phyloP scores from a whole-genome alignment of 2,329 filamentous ascomycete species.

The Colletotrichum aenigma region DNA sequence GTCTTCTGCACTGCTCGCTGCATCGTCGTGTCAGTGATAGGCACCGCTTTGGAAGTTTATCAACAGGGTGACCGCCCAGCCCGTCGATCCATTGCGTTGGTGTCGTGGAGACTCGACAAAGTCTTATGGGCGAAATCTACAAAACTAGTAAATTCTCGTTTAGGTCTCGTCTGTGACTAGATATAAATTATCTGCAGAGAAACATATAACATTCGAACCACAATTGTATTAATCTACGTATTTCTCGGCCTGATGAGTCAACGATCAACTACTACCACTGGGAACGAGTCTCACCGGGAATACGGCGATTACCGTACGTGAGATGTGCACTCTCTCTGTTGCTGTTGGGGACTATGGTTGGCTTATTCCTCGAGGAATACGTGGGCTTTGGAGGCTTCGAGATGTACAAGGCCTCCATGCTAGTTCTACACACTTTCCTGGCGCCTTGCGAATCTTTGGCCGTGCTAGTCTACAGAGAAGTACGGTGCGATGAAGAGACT shows the following conservation, averaged over 20 bases:
- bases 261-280: neutral
- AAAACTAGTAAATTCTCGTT: neutral
- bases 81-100: neutral
- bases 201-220: too few relatives aligned
- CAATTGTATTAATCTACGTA: too few relatives aligned
- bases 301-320: neutral
- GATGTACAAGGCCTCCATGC: neutral
- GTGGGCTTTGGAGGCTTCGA: neutral
- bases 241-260: too few relatives aligned
- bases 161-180: neutral
- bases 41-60: neutral
- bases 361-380: neutral
- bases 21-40: neutral
- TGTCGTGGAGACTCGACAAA: neutral
- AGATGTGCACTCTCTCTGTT: neutral
- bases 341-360: neutral
- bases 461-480: too few relatives aligned
- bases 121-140: neutral
- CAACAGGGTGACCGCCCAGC: neutral
- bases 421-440: neutral
- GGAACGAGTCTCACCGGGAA: neutral
- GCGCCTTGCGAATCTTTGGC: neutral
- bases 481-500: too few relatives aligned
- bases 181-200: too few relatives aligned
- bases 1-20: too few relatives aligned